A percentile compares a stretch with the other conserved stretches of the same genome.
These are phyloP conservation scores for Odontarrhena argentea DNA, from an alignment of 345 rosid genomes.

Conservation along the genomic window DNA sequence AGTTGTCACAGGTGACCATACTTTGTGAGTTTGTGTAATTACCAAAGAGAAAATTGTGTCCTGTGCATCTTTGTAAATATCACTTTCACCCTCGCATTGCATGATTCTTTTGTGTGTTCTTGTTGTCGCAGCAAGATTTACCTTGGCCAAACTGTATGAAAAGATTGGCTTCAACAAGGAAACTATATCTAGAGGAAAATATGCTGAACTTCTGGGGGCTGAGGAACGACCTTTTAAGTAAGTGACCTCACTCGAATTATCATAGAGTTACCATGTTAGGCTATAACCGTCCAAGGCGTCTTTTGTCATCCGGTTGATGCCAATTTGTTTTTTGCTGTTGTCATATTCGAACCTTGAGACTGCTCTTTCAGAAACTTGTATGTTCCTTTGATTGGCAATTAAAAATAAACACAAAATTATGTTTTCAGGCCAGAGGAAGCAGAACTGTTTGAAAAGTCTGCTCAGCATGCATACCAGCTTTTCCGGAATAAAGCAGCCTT, in stretches of 20 bases:
- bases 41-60: constrained; percentile 17
- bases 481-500: constrained; percentile 91
- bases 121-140: constrained; percentile 68
- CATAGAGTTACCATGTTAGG: not conserved
- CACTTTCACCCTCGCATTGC: not conserved
- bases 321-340: not conserved
- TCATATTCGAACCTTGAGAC: constrained; percentile 16
- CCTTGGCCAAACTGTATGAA: constrained; percentile 80
- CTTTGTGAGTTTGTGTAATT: constrained; percentile 22
- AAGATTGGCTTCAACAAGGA: constrained; percentile 92
- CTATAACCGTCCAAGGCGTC: not conserved
- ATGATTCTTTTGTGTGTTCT: constrained; percentile 25
- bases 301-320: constrained; percentile 17
- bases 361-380: constrained; percentile 11
- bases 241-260: constrained; percentile 33
- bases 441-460: constrained; percentile 79
- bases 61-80: constrained; percentile 15
- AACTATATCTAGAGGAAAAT: constrained; percentile 88
- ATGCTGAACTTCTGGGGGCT: constrained; percentile 86
- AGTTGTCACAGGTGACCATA: constrained; percentile 78
- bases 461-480: constrained; percentile 74
- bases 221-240: constrained; percentile 89
- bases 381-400: constrained; percentile 3
- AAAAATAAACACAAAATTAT: constrained; percentile 14
- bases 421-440: constrained; percentile 84